Evolutionary conservation across 1,284 basidiomycete species (phyloP).

Genomic region (Rhodotorula glutinis): DNA sequence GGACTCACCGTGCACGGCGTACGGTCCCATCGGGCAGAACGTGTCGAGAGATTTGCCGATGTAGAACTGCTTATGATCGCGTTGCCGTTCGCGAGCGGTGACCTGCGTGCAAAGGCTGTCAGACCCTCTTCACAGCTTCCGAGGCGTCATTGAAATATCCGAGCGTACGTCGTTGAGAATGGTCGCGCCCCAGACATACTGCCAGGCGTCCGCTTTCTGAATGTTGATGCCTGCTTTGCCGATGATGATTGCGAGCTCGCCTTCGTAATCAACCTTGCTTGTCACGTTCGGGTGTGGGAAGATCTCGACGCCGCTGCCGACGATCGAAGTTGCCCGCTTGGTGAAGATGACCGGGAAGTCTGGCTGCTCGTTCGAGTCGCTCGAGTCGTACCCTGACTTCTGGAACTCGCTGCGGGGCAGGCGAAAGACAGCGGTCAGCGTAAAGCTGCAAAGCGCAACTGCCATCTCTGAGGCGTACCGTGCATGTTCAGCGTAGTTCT

Average conservation of each 20-base stretch:
- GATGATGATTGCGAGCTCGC: slow-evolving; percentile 48
- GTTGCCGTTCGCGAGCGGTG: slow-evolving; percentile 45
- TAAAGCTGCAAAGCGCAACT: no score
- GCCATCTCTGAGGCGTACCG: not conserved
- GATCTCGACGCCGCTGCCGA: slow-evolving; percentile 41
- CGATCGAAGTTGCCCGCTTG: slow-evolving; percentile 47
- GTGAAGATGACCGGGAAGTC: slow-evolving; percentile 47
- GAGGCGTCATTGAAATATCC: not conserved
- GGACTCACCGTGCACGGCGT: no score
- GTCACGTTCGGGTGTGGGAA: slow-evolving; percentile 47
- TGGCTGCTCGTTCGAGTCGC: slow-evolving; percentile 44
- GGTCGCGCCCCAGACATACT: slow-evolving; percentile 47
- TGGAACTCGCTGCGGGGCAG: slow-evolving; percentile 41
- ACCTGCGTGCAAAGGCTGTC: slow-evolving; percentile 27
- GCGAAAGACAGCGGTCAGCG: not conserved
- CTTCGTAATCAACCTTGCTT: slow-evolving; percentile 47
- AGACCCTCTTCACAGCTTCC: not conserved
- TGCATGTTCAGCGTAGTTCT: slow-evolving; percentile 46
- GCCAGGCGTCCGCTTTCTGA: slow-evolving; percentile 46
- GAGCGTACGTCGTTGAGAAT: slow-evolving; percentile 44
- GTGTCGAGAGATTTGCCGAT: slow-evolving; percentile 49
- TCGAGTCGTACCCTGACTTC: slow-evolving; percentile 44
- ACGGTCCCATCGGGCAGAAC: slow-evolving; percentile 48
- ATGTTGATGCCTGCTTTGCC: slow-evolving; percentile 47
- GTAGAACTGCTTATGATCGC: slow-evolving; percentile 48